These are phyloP conservation scores for Chaetomium sp. DNA, from an alignment of 2,329 filamentous ascomycete species.

Conservation along the genomic window DNA sequence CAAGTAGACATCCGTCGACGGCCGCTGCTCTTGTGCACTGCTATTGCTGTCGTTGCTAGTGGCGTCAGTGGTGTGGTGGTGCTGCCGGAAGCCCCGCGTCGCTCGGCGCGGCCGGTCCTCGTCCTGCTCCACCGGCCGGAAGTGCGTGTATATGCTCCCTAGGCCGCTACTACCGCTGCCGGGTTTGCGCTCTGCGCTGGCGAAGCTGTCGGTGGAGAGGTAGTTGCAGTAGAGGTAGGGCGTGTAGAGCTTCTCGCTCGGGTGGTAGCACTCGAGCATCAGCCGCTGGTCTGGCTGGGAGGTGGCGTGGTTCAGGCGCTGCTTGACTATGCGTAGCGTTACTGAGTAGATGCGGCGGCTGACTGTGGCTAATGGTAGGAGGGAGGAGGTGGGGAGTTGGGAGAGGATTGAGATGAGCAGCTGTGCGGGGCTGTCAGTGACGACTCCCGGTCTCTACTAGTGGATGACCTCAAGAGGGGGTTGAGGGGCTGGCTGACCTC, in stretches of 20 bases:
- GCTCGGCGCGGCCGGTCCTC: slow-evolving; percentile 43
- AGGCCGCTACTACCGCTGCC: slow-evolving; percentile 41
- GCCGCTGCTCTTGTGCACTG: slow-evolving; percentile 42
- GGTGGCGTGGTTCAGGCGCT: slow-evolving; percentile 49
- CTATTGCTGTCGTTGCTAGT: too few relatives aligned
- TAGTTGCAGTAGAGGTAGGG: slow-evolving; percentile 69
- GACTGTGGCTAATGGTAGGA: slow-evolving; percentile 37
- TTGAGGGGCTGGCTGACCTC: slow-evolving; percentile 24
- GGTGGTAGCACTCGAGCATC: slow-evolving; percentile 78
- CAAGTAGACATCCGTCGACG: slow-evolving; percentile 63
- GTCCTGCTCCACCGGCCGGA: slow-evolving; percentile 63
- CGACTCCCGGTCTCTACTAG: too few relatives aligned
- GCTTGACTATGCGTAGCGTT: slow-evolving; percentile 37
- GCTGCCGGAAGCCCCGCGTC: neutral
- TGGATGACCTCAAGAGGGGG: neutral
- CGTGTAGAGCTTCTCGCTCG: slow-evolving; percentile 66
- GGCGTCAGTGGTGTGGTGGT: slow-evolving; percentile 10
- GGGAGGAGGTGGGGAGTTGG: slow-evolving; percentile 35
- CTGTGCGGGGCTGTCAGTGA: slow-evolving; percentile 30
- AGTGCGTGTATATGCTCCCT: slow-evolving; percentile 66
- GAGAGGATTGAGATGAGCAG: slow-evolving; percentile 40
- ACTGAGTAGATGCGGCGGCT: slow-evolving; percentile 39
- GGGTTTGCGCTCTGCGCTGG: slow-evolving; percentile 43
- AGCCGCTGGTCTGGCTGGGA: slow-evolving; percentile 64
- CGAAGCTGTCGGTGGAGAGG: slow-evolving; percentile 64